Base-by-base conservation (phyloP, 192 early-diverging fungal genomes). In the Globomyces pollinis-pini region DNA sequence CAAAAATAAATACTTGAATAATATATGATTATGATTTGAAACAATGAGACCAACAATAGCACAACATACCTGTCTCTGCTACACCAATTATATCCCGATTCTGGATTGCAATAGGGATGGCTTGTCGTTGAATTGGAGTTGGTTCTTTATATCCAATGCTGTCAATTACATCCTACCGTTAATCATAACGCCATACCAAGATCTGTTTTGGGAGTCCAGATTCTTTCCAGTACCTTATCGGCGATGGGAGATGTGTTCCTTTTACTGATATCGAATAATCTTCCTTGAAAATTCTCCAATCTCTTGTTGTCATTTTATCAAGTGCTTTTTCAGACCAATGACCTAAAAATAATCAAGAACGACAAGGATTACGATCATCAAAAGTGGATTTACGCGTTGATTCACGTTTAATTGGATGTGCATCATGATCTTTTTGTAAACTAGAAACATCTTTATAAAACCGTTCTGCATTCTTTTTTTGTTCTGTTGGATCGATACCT, bases 251-350 rank as follows among this genome's bases (percentile, higher is more conserved):
- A 45, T 81, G 90, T 81, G 77, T 92, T 69, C 88, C 96, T 74
- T 96, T 95, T 63, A 87, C 91, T 3, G 92, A 73, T 44, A 99
- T 99, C 63, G 86, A 91, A 70, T 88, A 96, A 63, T 99, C 96
- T 69, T 99, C 96, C 57, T 93, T 94, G 72, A 99, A 97, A 52
- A 99, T 99, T 69, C 96, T 88, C 96, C 96, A 99, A 61, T 99
- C 96, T 60, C 96, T 79, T 68, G 97, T 93, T 44, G 74, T 80
- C 96, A 99, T 99, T 49, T 96, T 85, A 6, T 59, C 59, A 61
- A 98, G 71, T 11, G 84, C 80, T 62, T 99, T 99, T 28, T 93
- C 90, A 20, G 81, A 73, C 96, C 96, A 99, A 67, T 98, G 94
- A 7, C 34, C 28, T 49, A 18, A 12, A 24, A 9, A 9, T 9